Base-by-base conservation (phyloP, 805 yeast species). In the Wickerhamomyces hampshirensis region DNA sequence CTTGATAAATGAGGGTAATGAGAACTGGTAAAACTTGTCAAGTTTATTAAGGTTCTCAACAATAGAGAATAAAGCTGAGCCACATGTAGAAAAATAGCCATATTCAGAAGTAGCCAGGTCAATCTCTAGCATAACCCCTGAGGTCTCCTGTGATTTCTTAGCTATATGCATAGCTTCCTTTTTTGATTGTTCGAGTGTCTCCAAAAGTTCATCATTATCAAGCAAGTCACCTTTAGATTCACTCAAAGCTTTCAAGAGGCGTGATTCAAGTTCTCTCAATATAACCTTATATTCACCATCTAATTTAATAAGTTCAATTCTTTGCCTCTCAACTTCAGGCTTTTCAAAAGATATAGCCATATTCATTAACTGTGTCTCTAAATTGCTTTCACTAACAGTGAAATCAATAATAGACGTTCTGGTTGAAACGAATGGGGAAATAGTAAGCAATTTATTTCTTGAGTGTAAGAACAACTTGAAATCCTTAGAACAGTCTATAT, bases 391-490 rank as follows among this genome's bases (percentile, higher is more conserved):
- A 1, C 95, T 83, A n/a, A 84, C 63, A 0, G 88, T 69, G 56
- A 81, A 91, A 56, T 86, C 85, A 14, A 85, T 65, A 9, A 78
- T 51, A 4, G 79, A 64, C 9, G 84, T 73, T 38, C 93, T 63
- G 12, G 88, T 66, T 11, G 71, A 50, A n/a, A 87, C 64, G 52
- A 72, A 80, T 2, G 81, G 63, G 0, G 80, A 59, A 2, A 82
- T 47, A 0, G 27, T 34, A 2, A 69, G 57, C 3, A 63, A 54
- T 0, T 80, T 64, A 48, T 84, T 86, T 32, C 69, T 71, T 0
- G 96, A 73, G 43, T 76, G 70, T 27, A 91, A 55, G 27, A 62
- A 70, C 26, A 91, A 47, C 38, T 63, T 64, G 65, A 88, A 88
- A 3, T 73, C 69, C 0, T 77, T 65, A 7, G 89, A 73, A 33